A percentile compares a stretch with the other conserved stretches of the same genome.
Evolutionary conservation across 78 protist genomes (phyloP).

Genomic region (Dictyostelium brefeldianum): DNA sequence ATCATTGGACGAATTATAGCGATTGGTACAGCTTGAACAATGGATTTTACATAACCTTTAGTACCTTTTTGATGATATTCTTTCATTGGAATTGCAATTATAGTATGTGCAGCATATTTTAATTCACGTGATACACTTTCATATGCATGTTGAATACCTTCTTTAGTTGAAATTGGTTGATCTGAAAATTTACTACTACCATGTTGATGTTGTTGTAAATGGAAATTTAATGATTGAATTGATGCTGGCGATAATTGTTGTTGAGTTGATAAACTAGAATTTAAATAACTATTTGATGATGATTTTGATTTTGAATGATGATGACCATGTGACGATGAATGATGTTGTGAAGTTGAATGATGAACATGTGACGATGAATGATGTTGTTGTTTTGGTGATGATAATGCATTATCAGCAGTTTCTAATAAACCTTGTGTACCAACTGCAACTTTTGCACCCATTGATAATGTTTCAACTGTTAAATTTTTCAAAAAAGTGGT

Average conservation of each 20-base stretch:
- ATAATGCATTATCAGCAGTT: constrained; percentile 66
- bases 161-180: constrained; percentile 67
- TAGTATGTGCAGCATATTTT: constrained; percentile 69
- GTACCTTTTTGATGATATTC: constrained; percentile 80
- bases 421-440: constrained; percentile 77
- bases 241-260: constrained; percentile 1
- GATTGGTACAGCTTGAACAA: constrained; percentile 77
- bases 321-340: not conserved
- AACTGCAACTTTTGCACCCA: constrained; percentile 78
- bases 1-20: constrained; percentile 78
- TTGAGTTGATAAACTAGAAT: not conserved
- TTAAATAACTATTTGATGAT: not conserved
- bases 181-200: constrained; percentile 61
- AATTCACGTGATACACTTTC: constrained; percentile 68
- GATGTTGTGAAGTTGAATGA: not conserved
- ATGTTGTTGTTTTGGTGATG: constrained; percentile 29
- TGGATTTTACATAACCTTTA: constrained; percentile 73
- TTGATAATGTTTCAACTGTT: constrained; percentile 59
- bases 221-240: constrained; percentile 15
- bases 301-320: not conserved
- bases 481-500: constrained; percentile 54
- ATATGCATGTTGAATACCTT: constrained; percentile 80
- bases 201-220: not conserved
- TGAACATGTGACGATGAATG: not conserved
- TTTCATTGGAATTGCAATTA: constrained; percentile 78